Percentiles rank a stretch among this genome's conserved stretches.
Evolutionary conservation across 2,329 filamentous ascomycete genomes (phyloP).

Genomic region (Claviceps africana): DNA sequence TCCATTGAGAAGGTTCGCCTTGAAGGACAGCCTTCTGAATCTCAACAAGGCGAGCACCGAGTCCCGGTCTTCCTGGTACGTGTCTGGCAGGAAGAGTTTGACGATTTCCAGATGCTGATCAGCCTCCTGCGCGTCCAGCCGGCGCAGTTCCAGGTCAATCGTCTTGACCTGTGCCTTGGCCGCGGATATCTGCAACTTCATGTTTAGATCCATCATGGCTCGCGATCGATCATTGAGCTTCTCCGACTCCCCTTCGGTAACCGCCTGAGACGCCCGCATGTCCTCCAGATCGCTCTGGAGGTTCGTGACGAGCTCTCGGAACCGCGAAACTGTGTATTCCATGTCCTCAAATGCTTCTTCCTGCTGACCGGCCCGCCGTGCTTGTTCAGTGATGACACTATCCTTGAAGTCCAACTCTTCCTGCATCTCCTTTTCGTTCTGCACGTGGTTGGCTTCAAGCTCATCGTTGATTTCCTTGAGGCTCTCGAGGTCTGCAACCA

Average conservation of each 20-base stretch:
- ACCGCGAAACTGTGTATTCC: constrained; percentile 78
- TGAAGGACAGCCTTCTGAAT: constrained; percentile 80
- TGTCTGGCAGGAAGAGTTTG: constrained; percentile 76
- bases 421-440: constrained; percentile 87
- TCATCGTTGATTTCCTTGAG: constrained; percentile 90
- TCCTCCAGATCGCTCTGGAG: constrained; percentile 81
- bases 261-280: constrained; percentile 79
- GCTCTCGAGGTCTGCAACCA: constrained; percentile 76
- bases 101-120: constrained; percentile 79
- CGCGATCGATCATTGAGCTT: constrained; percentile 78
- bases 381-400: constrained; percentile 67
- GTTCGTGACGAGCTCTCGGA: constrained; percentile 76
- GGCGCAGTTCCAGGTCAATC: constrained; percentile 77
- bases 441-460: constrained; percentile 81
- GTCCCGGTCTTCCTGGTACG: constrained; percentile 65
- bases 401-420: constrained; percentile 87
- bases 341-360: constrained; percentile 72
- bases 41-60: constrained; percentile 79
- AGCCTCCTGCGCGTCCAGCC: constrained; percentile 79
- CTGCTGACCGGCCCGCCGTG: constrained; percentile 57
- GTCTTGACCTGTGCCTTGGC: constrained; percentile 88
- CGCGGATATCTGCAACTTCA: constrained; percentile 81
- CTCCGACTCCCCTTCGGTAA: constrained; percentile 84
- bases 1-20: constrained; percentile 62
- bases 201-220: constrained; percentile 92